Evolutionary conservation across 2,329 filamentous ascomycete genomes (phyloP).

Genomic region (Dothideomycetes sp.): DNA sequence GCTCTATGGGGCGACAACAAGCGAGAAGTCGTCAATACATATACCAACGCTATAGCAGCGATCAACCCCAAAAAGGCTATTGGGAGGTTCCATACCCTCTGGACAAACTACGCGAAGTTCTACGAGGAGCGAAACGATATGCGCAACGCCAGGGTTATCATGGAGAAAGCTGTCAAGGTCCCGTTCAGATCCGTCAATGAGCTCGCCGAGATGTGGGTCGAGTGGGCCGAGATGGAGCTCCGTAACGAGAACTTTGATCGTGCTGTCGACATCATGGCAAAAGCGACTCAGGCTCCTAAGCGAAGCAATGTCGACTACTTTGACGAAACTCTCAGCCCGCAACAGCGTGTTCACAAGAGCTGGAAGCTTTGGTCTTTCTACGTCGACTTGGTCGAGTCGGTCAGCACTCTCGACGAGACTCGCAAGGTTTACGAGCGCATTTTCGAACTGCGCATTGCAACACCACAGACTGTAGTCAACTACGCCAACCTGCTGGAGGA

Average conservation of each 20-base stretch:
- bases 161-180: slow-evolving; percentile 97
- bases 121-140: slow-evolving; percentile 85
- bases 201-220: slow-evolving; percentile 95
- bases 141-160: slow-evolving; percentile 76
- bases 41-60: slow-evolving; percentile 85
- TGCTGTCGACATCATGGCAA: slow-evolving; percentile 91
- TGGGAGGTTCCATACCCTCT: slow-evolving; percentile 87
- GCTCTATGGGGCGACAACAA: slow-evolving; percentile 92
- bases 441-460: slow-evolving; percentile 95
- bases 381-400: slow-evolving; percentile 92
- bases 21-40: slow-evolving; percentile 82
- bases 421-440: slow-evolving; percentile 93
- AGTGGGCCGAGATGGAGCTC: slow-evolving; percentile 98
- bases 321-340: slow-evolving; percentile 84
- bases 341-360: slow-evolving; percentile 95
- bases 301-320: slow-evolving; percentile 98
- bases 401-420: slow-evolving; percentile 82
- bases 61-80: slow-evolving; percentile 91
- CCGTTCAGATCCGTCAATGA: slow-evolving; percentile 97
- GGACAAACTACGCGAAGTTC: slow-evolving; percentile 94
- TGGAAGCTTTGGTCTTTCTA: slow-evolving; percentile 99
- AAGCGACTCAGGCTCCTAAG: slow-evolving; percentile 94
- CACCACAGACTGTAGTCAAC: slow-evolving; percentile 96
- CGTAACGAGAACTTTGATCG: slow-evolving; percentile 93
- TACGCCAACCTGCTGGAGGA: slow-evolving; percentile 94